Evolutionary conservation across 345 rosid species (phyloP), one percentile per base, ranked within the genome.

Genomic region (Mallotus nudiflorus): DNA sequence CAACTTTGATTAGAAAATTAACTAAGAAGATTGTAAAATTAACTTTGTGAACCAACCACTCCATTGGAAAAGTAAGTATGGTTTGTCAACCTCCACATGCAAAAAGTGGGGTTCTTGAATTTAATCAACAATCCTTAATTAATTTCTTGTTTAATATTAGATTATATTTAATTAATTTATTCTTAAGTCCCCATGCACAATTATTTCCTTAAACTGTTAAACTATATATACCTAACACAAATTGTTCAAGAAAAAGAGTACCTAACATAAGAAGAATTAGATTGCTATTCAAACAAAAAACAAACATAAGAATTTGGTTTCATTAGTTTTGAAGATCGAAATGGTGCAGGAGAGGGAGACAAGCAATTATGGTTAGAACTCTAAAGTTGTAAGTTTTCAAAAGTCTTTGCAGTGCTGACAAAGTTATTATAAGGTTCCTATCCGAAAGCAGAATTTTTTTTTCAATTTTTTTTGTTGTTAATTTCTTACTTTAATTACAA

Each of bases 41-140:
- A 70, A 67, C 45, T 80, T 83, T 63, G 33, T 35, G 57, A 82
- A 75, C 86, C 90, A 86, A 89, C 91, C 74, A 76, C 91, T 69
- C 81, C 81, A 75, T 24, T 69, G 51, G 40, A 48, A 85, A 84
- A 81, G 80, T 39, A 58, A 48, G 67, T n/a, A 29, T 49, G 73
- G 77, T 33, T 83, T 67, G 77, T 71, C 85, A 87, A 85, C 88
- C 83, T 75, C 86, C 96, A 82, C 96, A 85, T 82, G 91, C 85
- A 76, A 68, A 80, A 88, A 85, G 81, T 71, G 46, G 37, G 58
- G 53, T 16, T 51, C 54, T 65, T 62, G 31, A 31, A 59, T 54
- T 73, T 69, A 79, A 75, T 72, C 69, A 66, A n/a, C n/a, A n/a
- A n/a, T n/a, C n/a, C n/a, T n/a, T n/a, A n/a, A n/a, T n/a, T 40